phyloP scores from a whole-genome alignment of 306 rosid genomes.

The Quercus aquifolioides region DNA sequence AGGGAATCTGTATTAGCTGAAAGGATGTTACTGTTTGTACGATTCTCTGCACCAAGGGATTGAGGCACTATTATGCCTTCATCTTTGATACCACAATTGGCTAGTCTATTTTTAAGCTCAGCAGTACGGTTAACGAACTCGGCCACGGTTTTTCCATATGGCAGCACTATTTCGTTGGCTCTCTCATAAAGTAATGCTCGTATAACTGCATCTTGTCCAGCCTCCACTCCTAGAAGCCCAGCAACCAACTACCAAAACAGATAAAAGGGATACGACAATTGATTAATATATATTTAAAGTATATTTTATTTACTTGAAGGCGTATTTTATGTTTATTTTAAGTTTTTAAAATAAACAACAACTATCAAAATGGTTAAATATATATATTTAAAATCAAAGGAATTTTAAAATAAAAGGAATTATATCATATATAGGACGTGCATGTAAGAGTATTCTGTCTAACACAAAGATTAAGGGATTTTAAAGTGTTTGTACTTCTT shows the following conservation, averaged over 20 bases:
- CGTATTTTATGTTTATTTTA: too few species aligned
- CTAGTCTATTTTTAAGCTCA: conserved; percentile 3
- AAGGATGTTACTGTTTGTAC: conserved; percentile 18
- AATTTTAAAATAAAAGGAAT: too few species aligned
- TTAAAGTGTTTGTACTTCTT: too few species aligned
- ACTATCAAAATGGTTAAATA: too few species aligned
- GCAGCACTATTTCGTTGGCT: conserved; percentile 5
- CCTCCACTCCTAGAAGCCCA: conserved; percentile 6
- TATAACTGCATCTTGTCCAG: conserved; percentile 30
- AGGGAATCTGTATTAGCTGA: conserved; percentile 22
- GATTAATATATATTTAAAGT: too few species aligned
- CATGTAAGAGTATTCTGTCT: too few species aligned
- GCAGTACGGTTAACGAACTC: conserved; percentile 7
- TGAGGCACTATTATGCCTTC: conserved; percentile 25
- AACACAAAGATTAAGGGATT: too few species aligned
- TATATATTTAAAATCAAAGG: too few species aligned
- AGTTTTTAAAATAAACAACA: too few species aligned
- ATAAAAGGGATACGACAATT: too few species aligned
- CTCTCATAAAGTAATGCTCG: conserved; percentile 11
- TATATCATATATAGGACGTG: too few species aligned
- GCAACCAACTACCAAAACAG: conserved; percentile 19
- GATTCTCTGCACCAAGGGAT: conserved; percentile 19
- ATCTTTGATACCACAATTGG: conserved; percentile 22
- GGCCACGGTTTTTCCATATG: conserved; percentile 25
- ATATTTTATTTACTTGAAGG: too few species aligned